Evolutionary conservation across 192 early-diverging fungal species (phyloP).

Genomic region (Pilaira anomala): DNA sequence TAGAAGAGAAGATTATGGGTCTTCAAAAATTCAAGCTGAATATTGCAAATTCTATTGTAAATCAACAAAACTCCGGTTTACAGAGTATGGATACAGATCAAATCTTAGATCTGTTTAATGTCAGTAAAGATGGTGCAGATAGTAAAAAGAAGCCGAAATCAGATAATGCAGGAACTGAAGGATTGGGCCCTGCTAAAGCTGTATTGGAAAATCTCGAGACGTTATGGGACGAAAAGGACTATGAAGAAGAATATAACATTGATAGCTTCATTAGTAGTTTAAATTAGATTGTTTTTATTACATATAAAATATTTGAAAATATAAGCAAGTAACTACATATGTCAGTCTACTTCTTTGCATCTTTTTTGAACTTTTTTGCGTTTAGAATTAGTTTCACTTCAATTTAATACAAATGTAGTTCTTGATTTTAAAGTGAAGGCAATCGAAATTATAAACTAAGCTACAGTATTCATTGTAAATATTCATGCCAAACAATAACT

Average conservation of each 20-base stretch:
- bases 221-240: slow-evolving; percentile 90
- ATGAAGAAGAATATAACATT: slow-evolving; percentile 81
- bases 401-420: too few species aligned
- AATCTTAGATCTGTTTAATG: slow-evolving; percentile 88
- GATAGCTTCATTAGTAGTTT: slow-evolving; percentile 70
- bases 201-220: slow-evolving; percentile 74
- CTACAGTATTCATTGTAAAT: too few species aligned
- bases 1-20: slow-evolving; percentile 99
- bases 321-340: too few species aligned
- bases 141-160: slow-evolving; percentile 36
- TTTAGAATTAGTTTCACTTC: too few species aligned
- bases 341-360: too few species aligned
- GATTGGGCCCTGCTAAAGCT: slow-evolving; percentile 68
- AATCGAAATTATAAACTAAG: too few species aligned
- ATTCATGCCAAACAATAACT: too few species aligned
- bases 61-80: slow-evolving; percentile 93
- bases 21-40: slow-evolving; percentile 98
- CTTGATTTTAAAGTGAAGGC: too few species aligned
- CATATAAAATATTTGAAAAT: too few species aligned
- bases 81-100: slow-evolving; percentile 95
- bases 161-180: slow-evolving; percentile 24
- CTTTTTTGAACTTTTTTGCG: too few species aligned
- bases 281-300: slow-evolving; percentile 32
- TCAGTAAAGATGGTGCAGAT: slow-evolving; percentile 53
- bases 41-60: slow-evolving; percentile 93